A percentile compares a stretch with the other conserved stretches of the same genome.
Conservation (phyloP, 139 green algal species). For the Parachlorella kessleri region DNA sequence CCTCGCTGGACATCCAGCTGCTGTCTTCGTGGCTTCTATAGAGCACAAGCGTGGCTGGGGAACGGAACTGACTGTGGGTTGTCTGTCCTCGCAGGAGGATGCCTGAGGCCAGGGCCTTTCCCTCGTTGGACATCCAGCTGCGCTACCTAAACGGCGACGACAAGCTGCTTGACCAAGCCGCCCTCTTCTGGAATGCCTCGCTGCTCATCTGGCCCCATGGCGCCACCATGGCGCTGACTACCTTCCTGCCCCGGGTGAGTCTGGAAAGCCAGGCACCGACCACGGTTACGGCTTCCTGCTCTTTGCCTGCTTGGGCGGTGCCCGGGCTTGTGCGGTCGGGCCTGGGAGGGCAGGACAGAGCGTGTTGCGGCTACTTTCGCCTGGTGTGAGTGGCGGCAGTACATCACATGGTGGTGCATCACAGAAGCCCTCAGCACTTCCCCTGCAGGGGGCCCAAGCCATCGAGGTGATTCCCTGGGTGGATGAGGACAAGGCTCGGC, state of each 20-base stretch:
- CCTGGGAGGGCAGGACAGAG: too few relatives aligned
- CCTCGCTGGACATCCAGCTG: neutral
- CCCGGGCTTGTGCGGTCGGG: too few relatives aligned
- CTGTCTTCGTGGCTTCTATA: too few relatives aligned
- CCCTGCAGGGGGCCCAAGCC: constrained; percentile 8
- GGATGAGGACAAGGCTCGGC: constrained; percentile 17
- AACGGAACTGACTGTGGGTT: too few relatives aligned
- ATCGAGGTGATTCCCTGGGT: constrained; percentile 20
- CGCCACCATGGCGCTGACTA: constrained; percentile 9
- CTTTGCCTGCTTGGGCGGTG: too few relatives aligned
- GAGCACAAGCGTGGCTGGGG: too few relatives aligned
- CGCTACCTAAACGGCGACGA: constrained; percentile 7
- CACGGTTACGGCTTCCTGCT: too few relatives aligned
- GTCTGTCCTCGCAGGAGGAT: neutral
- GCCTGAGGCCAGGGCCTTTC: neutral
- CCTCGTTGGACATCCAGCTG: neutral
- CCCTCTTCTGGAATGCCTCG: constrained; percentile 5
- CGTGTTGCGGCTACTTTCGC: too few relatives aligned
- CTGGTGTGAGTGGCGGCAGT: too few relatives aligned
- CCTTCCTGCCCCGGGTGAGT: constrained; percentile 12
- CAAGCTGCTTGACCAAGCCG: neutral
- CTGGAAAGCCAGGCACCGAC: too few relatives aligned
- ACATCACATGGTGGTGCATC: too few relatives aligned
- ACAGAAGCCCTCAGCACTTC: too few relatives aligned
- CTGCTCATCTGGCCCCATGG: constrained; percentile 18